Evolutionary conservation across 495 filamentous ascomycete species (phyloP), one percentile per base, ranked within the genome.

Genomic region (Trichocladium antarcticum): DNA sequence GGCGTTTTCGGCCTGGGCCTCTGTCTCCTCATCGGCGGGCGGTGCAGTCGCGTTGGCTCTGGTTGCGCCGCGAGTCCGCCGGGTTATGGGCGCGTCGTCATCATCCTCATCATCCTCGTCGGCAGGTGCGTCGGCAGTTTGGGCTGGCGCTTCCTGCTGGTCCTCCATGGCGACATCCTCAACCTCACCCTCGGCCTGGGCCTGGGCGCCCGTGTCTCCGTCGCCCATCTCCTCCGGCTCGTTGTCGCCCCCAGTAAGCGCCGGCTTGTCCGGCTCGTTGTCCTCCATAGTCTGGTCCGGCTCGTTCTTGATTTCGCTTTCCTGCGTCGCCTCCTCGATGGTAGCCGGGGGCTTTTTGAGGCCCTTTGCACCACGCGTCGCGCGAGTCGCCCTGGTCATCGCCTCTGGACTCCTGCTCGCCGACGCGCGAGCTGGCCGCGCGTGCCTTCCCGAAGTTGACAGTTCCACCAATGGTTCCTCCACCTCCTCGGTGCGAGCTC

Each of bases 361-460:
- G 10, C 81, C 77, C 61, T 87, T 89, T 11, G 65, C 67, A 35
- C 77, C 79, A 35, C 81, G 73, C 19, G 72, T 79, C 2, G 73
- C 67, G 47, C 81, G 73, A 16, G 49, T 54, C 12, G 46, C 39
- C 19, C 63, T 63, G 22, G 61, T 47, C 41, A 72, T 61, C 27
- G 70, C 56, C 54, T 89, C 84, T 1, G 87, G 88, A 51, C 78
- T 87, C 34, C 63, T 72, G 11, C 84, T 87, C 35, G 59, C 59
- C 7, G 69, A 67, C 22, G 47, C 57, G 37, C 65, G 49, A 12
- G 75, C 78, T 24, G 74, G 68, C 24, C 81, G 69, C 12, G 80
- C 77, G 60, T 93, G 85, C 56, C 74, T 78, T 11, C 88, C 88
- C 2, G 87, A 93, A 57, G 81, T 82, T 0, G 86, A 81, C 28